phyloP scores from a whole-genome alignment of 208 protist genomes.

The Willaertia magna region DNA sequence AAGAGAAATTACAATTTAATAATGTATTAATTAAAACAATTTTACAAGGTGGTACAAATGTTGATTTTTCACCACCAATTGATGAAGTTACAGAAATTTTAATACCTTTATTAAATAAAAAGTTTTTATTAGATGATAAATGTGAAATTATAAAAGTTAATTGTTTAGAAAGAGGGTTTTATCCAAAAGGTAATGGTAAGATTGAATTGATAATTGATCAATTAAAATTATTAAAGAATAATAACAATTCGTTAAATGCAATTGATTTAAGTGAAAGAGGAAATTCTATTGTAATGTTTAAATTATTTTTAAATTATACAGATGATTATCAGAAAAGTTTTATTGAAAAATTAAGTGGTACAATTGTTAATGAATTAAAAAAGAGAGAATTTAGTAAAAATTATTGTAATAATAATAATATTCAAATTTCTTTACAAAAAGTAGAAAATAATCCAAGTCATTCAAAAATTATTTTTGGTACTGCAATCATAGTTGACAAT shows the following conservation, averaged over 20 bases:
- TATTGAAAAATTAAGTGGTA: not conserved
- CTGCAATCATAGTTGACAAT: not conserved
- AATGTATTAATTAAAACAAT: too few species aligned
- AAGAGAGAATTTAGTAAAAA: too few species aligned
- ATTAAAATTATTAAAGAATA: not conserved
- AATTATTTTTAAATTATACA: not conserved
- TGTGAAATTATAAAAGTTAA: not conserved
- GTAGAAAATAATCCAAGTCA: not conserved
- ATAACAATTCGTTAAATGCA: not conserved
- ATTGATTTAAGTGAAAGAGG: not conserved
- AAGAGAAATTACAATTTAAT: too few species aligned
- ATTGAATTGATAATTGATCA: not conserved
- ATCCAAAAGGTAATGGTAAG: not conserved
- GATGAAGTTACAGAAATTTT: not conserved
- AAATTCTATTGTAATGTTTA: not conserved
- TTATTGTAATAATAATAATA: too few species aligned
- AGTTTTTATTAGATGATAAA: not conserved
- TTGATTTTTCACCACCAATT: not conserved
- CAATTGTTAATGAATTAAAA: too few species aligned
- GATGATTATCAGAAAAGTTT: not conserved
- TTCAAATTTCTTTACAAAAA: not conserved
- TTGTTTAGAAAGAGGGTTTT: not conserved
- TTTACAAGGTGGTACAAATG: not conserved
- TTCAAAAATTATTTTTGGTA: not conserved
- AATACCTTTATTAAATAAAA: not conserved